Evolutionary conservation across 2,329 filamentous ascomycete species (phyloP).

Genomic region (Fusarium bulbicola): DNA sequence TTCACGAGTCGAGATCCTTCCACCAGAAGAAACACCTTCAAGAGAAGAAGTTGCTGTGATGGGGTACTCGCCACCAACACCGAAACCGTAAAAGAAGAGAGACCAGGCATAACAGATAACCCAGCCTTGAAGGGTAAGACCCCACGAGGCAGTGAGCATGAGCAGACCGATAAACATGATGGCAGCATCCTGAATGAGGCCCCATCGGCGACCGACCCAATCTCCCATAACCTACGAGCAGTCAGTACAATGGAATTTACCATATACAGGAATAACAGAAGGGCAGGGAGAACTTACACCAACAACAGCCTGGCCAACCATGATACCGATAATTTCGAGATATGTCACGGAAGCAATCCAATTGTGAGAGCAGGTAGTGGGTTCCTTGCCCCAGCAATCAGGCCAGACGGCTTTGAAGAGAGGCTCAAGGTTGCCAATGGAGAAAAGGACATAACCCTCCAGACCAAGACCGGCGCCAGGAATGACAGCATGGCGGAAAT

Average conservation of each 20-base stretch:
- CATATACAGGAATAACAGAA: neutral
- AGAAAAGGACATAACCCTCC: slow-evolving; percentile 96
- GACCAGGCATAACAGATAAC: slow-evolving; percentile 97
- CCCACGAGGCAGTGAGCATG: slow-evolving; percentile 94
- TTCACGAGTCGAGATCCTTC: slow-evolving; percentile 87
- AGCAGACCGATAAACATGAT: slow-evolving; percentile 95
- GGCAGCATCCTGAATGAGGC: slow-evolving; percentile 90
- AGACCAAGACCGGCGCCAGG: slow-evolving; percentile 91
- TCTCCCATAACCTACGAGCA: slow-evolving; percentile 63
- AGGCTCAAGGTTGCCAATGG: slow-evolving; percentile 90
- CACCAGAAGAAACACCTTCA: slow-evolving; percentile 87
- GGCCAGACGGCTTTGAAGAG: slow-evolving; percentile 81
- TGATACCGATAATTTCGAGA: slow-evolving; percentile 93
- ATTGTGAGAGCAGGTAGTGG: slow-evolving; percentile 74
- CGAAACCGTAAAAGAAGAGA: slow-evolving; percentile 78
- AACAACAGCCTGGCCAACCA: slow-evolving; percentile 89
- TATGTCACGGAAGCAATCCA: slow-evolving; percentile 90
- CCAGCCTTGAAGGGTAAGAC: slow-evolving; percentile 87
- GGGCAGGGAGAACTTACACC: slow-evolving; percentile 64
- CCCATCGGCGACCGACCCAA: slow-evolving; percentile 91
- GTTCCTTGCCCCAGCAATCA: slow-evolving; percentile 74
- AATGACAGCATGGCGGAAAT: slow-evolving; percentile 89
- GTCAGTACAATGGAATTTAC: slow-evolving; percentile 20
- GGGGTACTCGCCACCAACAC: slow-evolving; percentile 88
- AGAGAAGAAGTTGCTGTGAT: slow-evolving; percentile 97